Evolutionary conservation across 805 yeast genomes (phyloP).

Genomic region (Ogataea minuta): DNA sequence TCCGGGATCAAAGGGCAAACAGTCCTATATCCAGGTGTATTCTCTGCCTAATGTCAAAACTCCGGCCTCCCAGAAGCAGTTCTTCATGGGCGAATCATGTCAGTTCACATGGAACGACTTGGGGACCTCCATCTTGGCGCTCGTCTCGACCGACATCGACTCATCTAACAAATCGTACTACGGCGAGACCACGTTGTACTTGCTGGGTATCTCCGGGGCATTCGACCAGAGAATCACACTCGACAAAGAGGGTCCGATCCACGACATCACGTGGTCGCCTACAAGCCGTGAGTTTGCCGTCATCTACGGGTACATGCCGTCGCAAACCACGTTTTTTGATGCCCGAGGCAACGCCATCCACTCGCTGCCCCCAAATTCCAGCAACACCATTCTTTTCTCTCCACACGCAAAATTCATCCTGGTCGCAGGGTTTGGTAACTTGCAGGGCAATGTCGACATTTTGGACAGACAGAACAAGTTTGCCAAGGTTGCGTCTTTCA

Average conservation of each 20-base stretch:
- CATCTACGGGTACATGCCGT: conserved; percentile 96
- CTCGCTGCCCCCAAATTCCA: conserved; percentile 80
- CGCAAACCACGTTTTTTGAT: conserved; percentile 91
- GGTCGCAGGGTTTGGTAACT: conserved; percentile 96
- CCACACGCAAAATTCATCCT: conserved; percentile 91
- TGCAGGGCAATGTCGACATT: conserved; percentile 94
- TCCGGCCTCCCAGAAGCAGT: conserved; percentile 81
- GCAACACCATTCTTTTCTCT: conserved; percentile 86
- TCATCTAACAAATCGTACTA: conserved; percentile 90
- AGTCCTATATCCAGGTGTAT: conserved; percentile 84
- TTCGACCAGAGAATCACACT: conserved; percentile 85
- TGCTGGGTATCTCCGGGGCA: conserved; percentile 88
- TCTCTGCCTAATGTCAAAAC: conserved; percentile 71
- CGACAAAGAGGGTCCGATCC: conserved; percentile 94
- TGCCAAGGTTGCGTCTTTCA: conserved; percentile 72
- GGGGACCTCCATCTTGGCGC: conserved; percentile 91
- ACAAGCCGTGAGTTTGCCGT: conserved; percentile 96
- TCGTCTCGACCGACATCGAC: conserved; percentile 95
- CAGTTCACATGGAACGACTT: conserved; percentile 88
- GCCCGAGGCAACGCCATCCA: conserved; percentile 86
- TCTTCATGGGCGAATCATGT: conserved; percentile 95
- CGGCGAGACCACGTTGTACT: conserved; percentile 91
- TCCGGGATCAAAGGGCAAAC: conserved; percentile 84
- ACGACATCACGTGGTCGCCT: conserved; percentile 97
- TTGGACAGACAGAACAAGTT: conserved; percentile 89